These are phyloP conservation scores for Fennellomyces sp. DNA, from an alignment of 371 early-diverging fungal species.

Conservation along the genomic window DNA sequence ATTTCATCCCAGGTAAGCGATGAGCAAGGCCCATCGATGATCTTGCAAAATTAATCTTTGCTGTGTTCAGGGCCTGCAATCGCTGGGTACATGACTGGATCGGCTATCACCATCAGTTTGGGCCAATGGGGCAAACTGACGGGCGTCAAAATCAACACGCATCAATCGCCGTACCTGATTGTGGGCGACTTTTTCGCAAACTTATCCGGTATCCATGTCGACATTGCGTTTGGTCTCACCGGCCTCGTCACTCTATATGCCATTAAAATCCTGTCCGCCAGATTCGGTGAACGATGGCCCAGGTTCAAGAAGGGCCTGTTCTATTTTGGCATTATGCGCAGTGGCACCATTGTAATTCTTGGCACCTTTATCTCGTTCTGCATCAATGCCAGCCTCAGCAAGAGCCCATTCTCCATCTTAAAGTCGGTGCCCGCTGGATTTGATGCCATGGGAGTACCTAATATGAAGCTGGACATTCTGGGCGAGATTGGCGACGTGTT, in stretches of 20 bases:
- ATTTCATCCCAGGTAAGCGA: slow-evolving; percentile 70
- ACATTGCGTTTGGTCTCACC: slow-evolving; percentile 41
- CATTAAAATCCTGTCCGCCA: slow-evolving; percentile 24
- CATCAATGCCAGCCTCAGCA: slow-evolving; percentile 14
- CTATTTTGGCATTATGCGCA: slow-evolving; percentile 44
- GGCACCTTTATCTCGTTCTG: slow-evolving; percentile 31
- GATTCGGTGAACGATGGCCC: slow-evolving; percentile 18
- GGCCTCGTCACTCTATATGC: slow-evolving; percentile 32
- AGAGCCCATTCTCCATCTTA: slow-evolving; percentile 48
- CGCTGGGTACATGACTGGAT: slow-evolving; percentile 71
- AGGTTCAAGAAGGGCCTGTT: slow-evolving; percentile 29
- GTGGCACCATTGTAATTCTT: slow-evolving; percentile 29
- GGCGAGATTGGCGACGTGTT: slow-evolving; percentile 43
- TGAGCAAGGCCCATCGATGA: no score
- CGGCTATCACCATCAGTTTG: slow-evolving; percentile 70
- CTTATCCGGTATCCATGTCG: slow-evolving; percentile 34
- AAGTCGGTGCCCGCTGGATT: slow-evolving; percentile 68
- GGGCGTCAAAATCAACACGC: slow-evolving; percentile 50
- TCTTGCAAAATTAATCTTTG: no score
- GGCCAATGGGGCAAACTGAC: slow-evolving; percentile 73
- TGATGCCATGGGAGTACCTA: slow-evolving; percentile 52
- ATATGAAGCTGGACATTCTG: slow-evolving; percentile 36
- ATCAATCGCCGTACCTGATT: slow-evolving; percentile 48
- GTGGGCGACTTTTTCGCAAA: slow-evolving; percentile 39
- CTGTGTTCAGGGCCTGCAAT: slow-evolving; percentile 48